Evolutionary conservation across 345 rosid species (phyloP).

Genomic region (Eucalyptus decipiens): DNA sequence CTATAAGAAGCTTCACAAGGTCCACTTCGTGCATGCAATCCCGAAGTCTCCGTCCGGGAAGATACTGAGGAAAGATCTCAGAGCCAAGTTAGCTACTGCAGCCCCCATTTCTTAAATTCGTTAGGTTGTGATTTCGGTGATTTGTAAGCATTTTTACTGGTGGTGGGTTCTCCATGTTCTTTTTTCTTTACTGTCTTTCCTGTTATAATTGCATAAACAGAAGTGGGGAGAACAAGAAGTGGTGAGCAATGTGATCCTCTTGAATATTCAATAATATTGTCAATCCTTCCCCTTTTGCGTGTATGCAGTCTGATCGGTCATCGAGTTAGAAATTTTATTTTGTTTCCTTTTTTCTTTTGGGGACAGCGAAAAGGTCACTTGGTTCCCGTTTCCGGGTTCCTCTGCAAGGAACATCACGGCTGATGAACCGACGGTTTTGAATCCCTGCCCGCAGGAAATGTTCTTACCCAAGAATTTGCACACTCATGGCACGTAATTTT

Average conservation of each 20-base stretch:
- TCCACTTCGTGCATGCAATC: conserved; percentile 63
- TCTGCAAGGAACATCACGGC: background rate
- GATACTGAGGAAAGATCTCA: conserved; percentile 76
- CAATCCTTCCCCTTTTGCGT: background rate
- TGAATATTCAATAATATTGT: background rate
- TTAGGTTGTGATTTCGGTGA: background rate
- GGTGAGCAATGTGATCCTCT: background rate
- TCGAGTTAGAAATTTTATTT: background rate
- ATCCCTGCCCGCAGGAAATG: background rate
- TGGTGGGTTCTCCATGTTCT: background rate
- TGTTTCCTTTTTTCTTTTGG: background rate
- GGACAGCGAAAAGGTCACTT: background rate
- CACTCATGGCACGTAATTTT: background rate
- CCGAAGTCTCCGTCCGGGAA: conserved; percentile 91
- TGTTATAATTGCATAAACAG: background rate
- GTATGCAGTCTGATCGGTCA: background rate
- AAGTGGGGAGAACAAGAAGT: background rate
- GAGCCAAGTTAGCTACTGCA: conserved; percentile 31
- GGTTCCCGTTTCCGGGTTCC: background rate
- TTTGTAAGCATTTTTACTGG: background rate
- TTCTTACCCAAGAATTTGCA: background rate
- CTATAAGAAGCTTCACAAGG: conserved; percentile 76
- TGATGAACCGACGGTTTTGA: background rate
- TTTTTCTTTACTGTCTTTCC: background rate
- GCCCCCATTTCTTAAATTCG: background rate